phyloP scores from a whole-genome alignment of 2,329 filamentous ascomycete species.

The Phoma sp. region DNA sequence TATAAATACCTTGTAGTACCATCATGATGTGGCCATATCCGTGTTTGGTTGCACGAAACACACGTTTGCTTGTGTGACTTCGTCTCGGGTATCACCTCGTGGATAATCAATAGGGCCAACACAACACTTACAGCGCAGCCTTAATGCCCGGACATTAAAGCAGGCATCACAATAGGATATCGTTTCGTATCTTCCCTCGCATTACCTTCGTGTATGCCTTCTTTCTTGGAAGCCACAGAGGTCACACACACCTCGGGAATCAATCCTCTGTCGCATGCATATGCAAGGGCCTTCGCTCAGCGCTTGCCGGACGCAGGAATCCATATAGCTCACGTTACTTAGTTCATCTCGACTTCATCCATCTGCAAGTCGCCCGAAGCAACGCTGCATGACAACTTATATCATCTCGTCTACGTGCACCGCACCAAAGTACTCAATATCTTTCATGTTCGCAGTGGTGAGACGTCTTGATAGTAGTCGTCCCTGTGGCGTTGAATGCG shows the following conservation, averaged over 20 bases:
- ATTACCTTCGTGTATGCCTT: neutral
- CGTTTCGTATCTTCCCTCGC: neutral
- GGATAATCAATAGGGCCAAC: neutral
- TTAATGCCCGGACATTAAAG: neutral
- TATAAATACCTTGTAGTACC: neutral
- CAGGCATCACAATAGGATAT: neutral
- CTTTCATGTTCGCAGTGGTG: neutral
- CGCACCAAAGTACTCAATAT: neutral
- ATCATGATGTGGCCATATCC: neutral
- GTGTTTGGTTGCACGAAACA: neutral
- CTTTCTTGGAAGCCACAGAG: neutral
- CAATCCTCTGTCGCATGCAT: neutral
- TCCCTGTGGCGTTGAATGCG: slow-evolving; percentile 22
- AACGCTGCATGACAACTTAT: neutral
- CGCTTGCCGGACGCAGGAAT: neutral
- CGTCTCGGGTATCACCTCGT: neutral
- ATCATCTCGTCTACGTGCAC: neutral
- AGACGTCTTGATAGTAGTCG: slow-evolving; percentile 4
- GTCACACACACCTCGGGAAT: neutral
- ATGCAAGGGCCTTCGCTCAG: slow-evolving; percentile 1
- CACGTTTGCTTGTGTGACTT: neutral
- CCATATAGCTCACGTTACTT: slow-evolving; percentile 1
- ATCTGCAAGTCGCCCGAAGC: slow-evolving; percentile 1
- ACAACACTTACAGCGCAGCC: neutral
- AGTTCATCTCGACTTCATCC: neutral